Base-by-base conservation (phyloP, 2,329 filamentous ascomycete species). In the Neofusicoccum umdonicola region DNA sequence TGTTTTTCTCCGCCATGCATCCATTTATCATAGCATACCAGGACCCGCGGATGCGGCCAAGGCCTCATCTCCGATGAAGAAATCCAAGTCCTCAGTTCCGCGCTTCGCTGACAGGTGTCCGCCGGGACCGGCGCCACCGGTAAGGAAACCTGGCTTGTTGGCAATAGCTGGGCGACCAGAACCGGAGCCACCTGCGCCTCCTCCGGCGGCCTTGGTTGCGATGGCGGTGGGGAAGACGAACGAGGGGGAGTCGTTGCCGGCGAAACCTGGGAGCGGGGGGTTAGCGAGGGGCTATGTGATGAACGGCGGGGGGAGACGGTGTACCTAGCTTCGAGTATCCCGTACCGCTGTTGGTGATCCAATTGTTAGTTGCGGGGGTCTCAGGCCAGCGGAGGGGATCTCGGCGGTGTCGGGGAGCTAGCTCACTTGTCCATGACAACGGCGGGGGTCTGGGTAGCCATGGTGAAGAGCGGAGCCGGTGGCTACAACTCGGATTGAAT, bases 381-480 rank as follows among this genome's bases (percentile, higher is more conserved):
- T 41, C 45, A 57, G 54, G 63, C 54, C 54, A 60, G 63, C 54
- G 50, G 45, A 52, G 56, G 44, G 52, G 62, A 37, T 57, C 62
- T 64, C 62, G 62, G 62, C 50, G 44, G 62, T 60, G 56, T 60
- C 58, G 58, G 58, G 56, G 58, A 62, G 58, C 58, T 54, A 52
- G 54, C 54, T 56, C 56, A 97, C 95, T 99, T 99, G 95, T 99
- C 95, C 94, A 99, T 99, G 92, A 99, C 95, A 97, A 99, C 95
- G 91, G 95, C 95, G 75, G 95, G 95, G 78, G 95, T 98, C 88
- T 98, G 94, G 83, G 91, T 90, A 78, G 95, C 94, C 95, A 99
- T 99, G 73, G 77, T 84, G 72, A 70, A 68, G 68, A 71, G 69
- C 69, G 69, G 15, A 22, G 63, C 52, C 22, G 44, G 22, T 6